Base-by-base conservation (phyloP, 805 yeast genomes). In the Starmerella ratchasimensis region DNA sequence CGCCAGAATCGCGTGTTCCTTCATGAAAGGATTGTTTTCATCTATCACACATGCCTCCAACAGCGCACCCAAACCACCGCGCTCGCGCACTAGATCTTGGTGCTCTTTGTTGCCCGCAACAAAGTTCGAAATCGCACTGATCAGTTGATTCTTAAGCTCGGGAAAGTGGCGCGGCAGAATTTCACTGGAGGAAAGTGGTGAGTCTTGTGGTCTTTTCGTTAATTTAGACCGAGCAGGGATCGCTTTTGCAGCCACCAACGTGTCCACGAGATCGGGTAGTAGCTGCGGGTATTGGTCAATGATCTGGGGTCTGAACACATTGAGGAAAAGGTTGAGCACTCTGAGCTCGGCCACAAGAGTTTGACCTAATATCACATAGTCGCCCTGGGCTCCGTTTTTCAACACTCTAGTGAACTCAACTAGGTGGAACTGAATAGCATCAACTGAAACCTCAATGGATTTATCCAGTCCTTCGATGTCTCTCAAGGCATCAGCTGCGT, bases 21-120 rank as follows among this genome's bases (percentile, higher is more conserved):
- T 52, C 40, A 61, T 49, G 49, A 68, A 88, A 0, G 96, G 97
- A 55, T 90, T 93, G 53, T 80, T 74, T 31, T 75, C 76, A 55
- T 88, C 97, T 36, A 90, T 74, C 28, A 79, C 71, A 60, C 96
- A 86, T 45, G 76, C 78, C 6, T 86, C 78, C 18, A 88, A 61
- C 0, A 86, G 65, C 15, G 81, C 57, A 37, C 74, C 81, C 11
- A 88, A 55, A 0, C 83, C 93, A 32, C 78, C 80, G 1, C 63
- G 47, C 21, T 68, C 68, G 33, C 96, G 62, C 25, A 80, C 62
- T 30, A 59, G 54, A 39, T 86, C 88, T 53, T 88, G 95, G 4
- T 72, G 68, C 4, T 61, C 68, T 9, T 79, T 58, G 17, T 79
- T 59, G 1, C 77, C 67, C 50, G 82, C 81, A 10, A 74, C 66